Percentiles rank a stretch among this genome's conserved stretches.
phyloP scores from a whole-genome alignment of 2,329 filamentous ascomycete species.

The Sporothrix humicola region DNA sequence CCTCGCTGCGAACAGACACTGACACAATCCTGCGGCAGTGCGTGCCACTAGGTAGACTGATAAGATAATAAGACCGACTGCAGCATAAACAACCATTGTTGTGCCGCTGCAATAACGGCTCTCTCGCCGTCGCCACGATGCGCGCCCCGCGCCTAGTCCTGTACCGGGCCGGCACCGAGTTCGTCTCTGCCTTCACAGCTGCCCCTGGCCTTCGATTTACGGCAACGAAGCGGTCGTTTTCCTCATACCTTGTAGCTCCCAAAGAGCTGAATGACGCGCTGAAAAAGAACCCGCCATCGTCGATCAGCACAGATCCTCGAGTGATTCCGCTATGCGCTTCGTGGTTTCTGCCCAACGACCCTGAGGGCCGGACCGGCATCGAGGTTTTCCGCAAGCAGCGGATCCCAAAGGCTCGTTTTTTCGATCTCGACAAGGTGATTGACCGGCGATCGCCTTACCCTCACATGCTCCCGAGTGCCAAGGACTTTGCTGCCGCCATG shows the following conservation, averaged over 20 bases:
- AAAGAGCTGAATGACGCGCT: slow-evolving; percentile 81
- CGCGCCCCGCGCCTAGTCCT: slow-evolving; percentile 51
- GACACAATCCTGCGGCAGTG: no score
- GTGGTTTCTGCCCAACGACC: slow-evolving; percentile 95
- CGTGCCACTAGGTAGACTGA: no score
- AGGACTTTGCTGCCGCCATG: slow-evolving; percentile 87
- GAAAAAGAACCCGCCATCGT: slow-evolving; percentile 77
- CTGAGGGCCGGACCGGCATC: slow-evolving; percentile 71
- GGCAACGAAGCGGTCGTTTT: slow-evolving; percentile 62
- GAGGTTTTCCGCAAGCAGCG: slow-evolving; percentile 80
- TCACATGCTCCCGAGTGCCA: slow-evolving; percentile 88
- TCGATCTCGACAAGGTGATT: slow-evolving; percentile 91
- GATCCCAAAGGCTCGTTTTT: slow-evolving; percentile 91
- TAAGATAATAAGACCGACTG: no score
- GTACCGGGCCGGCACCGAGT: slow-evolving; percentile 46
- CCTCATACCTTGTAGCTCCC: slow-evolving; percentile 85
- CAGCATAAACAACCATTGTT: no score
- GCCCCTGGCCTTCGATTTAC: slow-evolving; percentile 38
- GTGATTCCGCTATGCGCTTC: slow-evolving; percentile 89
- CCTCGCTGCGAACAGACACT: no score
- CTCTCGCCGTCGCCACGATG: slow-evolving; percentile 37
- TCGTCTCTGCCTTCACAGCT: slow-evolving; percentile 43
- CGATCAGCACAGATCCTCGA: slow-evolving; percentile 79
- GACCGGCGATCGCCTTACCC: slow-evolving; percentile 88
- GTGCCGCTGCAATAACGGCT: no score